phyloP scores from a whole-genome alignment of 352 stramenopile genomes.

The Globisporangium megalacanthum region DNA sequence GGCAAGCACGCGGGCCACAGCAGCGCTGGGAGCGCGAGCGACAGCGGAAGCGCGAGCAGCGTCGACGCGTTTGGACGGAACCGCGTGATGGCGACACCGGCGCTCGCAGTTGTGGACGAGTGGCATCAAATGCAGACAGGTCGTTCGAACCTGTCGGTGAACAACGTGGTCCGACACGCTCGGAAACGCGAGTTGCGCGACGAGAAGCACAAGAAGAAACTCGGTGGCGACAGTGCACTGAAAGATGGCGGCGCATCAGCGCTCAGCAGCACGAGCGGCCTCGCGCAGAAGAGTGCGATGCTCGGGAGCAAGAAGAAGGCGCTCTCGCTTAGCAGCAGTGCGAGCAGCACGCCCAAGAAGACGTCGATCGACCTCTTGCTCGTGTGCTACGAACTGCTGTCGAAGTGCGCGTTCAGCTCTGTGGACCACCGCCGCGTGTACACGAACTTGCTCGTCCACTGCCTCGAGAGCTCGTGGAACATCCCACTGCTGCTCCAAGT shows the following conservation, averaged over 20 bases:
- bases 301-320: conserved; percentile 37
- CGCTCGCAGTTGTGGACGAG: conserved; percentile 77
- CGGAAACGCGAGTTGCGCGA: conserved; percentile 44
- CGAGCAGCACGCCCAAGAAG: conserved; percentile 29
- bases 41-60: conserved; percentile 25
- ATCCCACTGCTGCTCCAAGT: conserved; percentile 80
- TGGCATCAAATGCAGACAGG: conserved; percentile 71
- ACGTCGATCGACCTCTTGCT: conserved; percentile 79
- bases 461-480: conserved; percentile 80
- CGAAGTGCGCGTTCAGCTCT: conserved; percentile 73
- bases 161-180: conserved; percentile 70
- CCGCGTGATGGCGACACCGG: conserved; percentile 85
- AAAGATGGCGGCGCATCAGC: conserved; percentile 15
- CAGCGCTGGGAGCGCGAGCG: conserved; percentile 5
- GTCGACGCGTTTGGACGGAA: conserved; percentile 77
- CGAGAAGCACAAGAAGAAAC: conserved; percentile 69
- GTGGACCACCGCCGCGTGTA: conserved; percentile 73
- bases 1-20: conserved; percentile 3
- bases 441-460: conserved; percentile 81
- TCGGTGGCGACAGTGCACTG: conserved; percentile 1
- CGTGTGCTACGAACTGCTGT: conserved; percentile 68
- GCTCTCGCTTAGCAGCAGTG: background rate
- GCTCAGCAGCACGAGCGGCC: background rate
- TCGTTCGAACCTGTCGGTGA: conserved; percentile 70
- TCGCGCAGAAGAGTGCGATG: conserved; percentile 13